phyloP scores from a whole-genome alignment of 2,329 filamentous ascomycete species.

The Daldinia sp. region DNA sequence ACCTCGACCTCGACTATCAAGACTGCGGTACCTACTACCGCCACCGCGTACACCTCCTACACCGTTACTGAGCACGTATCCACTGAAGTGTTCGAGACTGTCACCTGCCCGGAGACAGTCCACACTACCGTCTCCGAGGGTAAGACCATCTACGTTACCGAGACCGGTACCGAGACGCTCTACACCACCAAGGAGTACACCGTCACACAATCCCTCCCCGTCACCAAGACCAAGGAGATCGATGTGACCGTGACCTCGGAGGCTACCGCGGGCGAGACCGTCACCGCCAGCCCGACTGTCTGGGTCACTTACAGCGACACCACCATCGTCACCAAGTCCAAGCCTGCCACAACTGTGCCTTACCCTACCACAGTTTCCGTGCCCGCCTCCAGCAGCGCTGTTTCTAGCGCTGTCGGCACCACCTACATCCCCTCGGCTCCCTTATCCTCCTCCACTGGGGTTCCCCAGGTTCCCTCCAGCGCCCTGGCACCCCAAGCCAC shows the following conservation, averaged over 20 bases:
- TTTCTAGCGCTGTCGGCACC: constrained; percentile 30
- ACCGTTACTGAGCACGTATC: constrained; percentile 44
- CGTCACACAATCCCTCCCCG: constrained; percentile 51
- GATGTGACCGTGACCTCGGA: constrained; percentile 54
- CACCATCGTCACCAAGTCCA: constrained; percentile 47
- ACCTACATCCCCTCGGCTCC: constrained; percentile 24
- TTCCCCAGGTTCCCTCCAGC: constrained; percentile 19
- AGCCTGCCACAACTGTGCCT: constrained; percentile 36
- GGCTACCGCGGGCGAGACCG: constrained; percentile 44
- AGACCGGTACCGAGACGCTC: constrained; percentile 54
- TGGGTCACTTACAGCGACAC: constrained; percentile 46
- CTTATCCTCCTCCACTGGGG: constrained; percentile 5
- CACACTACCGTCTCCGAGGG: constrained; percentile 55
- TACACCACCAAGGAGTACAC: constrained; percentile 49
- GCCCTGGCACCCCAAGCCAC: constrained; percentile 36
- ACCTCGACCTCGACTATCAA: constrained; percentile 51
- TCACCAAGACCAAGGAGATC: constrained; percentile 51
- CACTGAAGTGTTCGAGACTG: constrained; percentile 48
- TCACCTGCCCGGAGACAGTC: constrained; percentile 51
- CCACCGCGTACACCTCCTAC: constrained; percentile 46
- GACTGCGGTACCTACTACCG: constrained; percentile 45
- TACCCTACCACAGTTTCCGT: constrained; percentile 33
- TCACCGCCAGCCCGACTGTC: constrained; percentile 48
- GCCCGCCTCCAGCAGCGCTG: constrained; percentile 20
- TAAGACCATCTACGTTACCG: constrained; percentile 52